Conservation (phyloP, 2,329 filamentous ascomycete genomes). For the Aspergillus carbonarius region DNA sequence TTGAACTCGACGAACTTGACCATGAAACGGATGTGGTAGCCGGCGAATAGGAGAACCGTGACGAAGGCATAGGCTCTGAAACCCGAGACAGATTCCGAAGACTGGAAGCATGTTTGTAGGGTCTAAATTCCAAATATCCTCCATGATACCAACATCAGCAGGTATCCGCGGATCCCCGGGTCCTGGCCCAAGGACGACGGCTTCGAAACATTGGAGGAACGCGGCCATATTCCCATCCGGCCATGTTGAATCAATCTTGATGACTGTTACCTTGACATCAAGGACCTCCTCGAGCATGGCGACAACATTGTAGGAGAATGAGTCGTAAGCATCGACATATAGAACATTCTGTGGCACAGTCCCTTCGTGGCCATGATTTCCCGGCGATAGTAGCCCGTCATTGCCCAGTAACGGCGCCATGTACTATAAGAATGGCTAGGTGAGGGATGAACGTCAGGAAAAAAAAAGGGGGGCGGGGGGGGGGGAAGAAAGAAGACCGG, state of each 20-base stretch:
- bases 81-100: slow-evolving; percentile 84
- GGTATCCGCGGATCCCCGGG: slow-evolving; percentile 74
- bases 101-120: slow-evolving; percentile 67
- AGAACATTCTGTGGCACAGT: slow-evolving; percentile 55
- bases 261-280: slow-evolving; percentile 64
- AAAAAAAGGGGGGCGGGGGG: too few relatives aligned
- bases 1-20: slow-evolving; percentile 69
- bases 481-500: too few relatives aligned
- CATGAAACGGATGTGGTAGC: slow-evolving; percentile 74
- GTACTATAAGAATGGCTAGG: not conserved
- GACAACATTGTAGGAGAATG: slow-evolving; percentile 93
- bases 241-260: slow-evolving; percentile 65
- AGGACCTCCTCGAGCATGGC: slow-evolving; percentile 72
- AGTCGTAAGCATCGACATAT: slow-evolving; percentile 95
- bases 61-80: slow-evolving; percentile 73
- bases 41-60: slow-evolving; percentile 67
- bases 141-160: slow-evolving; percentile 81
- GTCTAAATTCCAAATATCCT: slow-evolving; percentile 68
- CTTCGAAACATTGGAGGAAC: slow-evolving; percentile 67
- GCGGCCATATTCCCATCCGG: slow-evolving; percentile 46
- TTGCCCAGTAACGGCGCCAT: slow-evolving; percentile 34
- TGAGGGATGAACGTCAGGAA: slow-evolving; percentile 6
- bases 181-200: slow-evolving; percentile 85
- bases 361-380: not conserved
- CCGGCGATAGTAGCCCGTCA: not conserved